phyloP scores from a whole-genome alignment of 1,284 basidiomycete species.

The Trichosporon sp. region DNA sequence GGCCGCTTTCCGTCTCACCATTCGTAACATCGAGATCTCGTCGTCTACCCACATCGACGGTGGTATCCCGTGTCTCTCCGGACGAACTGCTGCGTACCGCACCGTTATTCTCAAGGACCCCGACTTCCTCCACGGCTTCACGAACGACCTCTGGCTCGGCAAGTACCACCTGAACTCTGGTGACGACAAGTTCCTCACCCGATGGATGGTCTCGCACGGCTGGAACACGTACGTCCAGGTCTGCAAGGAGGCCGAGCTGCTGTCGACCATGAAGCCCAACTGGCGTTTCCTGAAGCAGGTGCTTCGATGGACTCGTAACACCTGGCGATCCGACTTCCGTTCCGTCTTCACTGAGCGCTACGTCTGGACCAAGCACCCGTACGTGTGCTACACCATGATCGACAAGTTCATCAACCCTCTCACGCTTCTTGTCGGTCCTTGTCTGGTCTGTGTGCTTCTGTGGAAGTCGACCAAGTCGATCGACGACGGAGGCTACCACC shows the following conservation, averaged over 20 bases:
- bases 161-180: conserved; percentile 90
- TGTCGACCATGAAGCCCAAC: conserved; percentile 92
- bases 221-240: conserved; percentile 91
- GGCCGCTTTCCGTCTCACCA: conserved; percentile 83
- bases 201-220: conserved; percentile 91
- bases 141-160: conserved; percentile 85
- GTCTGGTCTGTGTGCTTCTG: conserved; percentile 67
- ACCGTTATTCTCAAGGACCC: conserved; percentile 91
- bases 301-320: conserved; percentile 85
- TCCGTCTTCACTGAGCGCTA: conserved; percentile 81
- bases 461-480: conserved; percentile 70
- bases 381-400: conserved; percentile 87
- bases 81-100: conserved; percentile 84
- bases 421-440: conserved; percentile 75
- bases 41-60: conserved; percentile 86
- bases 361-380: conserved; percentile 83
- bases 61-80: conserved; percentile 82
- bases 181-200: conserved; percentile 90
- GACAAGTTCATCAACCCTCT: conserved; percentile 89
- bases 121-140: conserved; percentile 84
- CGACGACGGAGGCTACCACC: conserved; percentile 72
- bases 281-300: conserved; percentile 93
- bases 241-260: conserved; percentile 80
- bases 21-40: conserved; percentile 87
- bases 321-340: conserved; percentile 82